Conservation (phyloP, 768 basidiomycete genomes). For the Dioszegia aurantiaca region DNA sequence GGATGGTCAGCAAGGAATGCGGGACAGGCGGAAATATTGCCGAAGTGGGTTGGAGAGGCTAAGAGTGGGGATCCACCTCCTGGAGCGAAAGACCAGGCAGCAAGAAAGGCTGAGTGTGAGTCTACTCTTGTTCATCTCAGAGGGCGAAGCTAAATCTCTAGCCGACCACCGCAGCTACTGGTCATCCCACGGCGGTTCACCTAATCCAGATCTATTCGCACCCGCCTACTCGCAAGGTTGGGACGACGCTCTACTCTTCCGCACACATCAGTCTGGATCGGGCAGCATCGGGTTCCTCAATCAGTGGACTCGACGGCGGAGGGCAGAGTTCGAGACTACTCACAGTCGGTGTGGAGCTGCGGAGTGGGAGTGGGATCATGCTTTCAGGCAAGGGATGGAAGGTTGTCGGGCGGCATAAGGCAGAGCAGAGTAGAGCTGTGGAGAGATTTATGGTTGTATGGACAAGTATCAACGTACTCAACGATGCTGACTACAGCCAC, state of each 20-base stretch:
- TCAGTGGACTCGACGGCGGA: slow-evolving; percentile 60
- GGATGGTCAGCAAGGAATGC: slow-evolving; percentile 75
- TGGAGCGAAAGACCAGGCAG: slow-evolving; percentile 49
- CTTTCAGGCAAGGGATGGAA: slow-evolving; percentile 60
- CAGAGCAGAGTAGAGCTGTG: neutral
- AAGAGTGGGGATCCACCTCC: slow-evolving; percentile 21
- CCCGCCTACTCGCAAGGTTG: slow-evolving; percentile 69
- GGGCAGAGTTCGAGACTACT: slow-evolving; percentile 54
- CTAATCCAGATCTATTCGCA: slow-evolving; percentile 67
- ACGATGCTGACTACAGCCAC: too few relatives aligned
- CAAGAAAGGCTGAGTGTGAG: slow-evolving; percentile 49
- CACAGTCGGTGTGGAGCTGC: slow-evolving; percentile 50
- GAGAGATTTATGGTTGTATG: neutral
- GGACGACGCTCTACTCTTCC: slow-evolving; percentile 67
- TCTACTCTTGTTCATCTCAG: neutral
- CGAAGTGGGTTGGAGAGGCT: slow-evolving; percentile 44
- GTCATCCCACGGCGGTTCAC: slow-evolving; percentile 59
- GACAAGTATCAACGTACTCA: too few relatives aligned
- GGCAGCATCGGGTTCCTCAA: slow-evolving; percentile 66
- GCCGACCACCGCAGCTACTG: slow-evolving; percentile 56
- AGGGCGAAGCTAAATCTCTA: slow-evolving; percentile 16
- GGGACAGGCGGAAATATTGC: slow-evolving; percentile 63
- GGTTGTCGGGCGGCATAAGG: slow-evolving; percentile 9
- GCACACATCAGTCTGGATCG: slow-evolving; percentile 47
- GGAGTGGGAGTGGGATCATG: slow-evolving; percentile 64